phyloP scores from a whole-genome alignment of 495 filamentous ascomycete genomes.

The Hypoxylon perforatum region DNA sequence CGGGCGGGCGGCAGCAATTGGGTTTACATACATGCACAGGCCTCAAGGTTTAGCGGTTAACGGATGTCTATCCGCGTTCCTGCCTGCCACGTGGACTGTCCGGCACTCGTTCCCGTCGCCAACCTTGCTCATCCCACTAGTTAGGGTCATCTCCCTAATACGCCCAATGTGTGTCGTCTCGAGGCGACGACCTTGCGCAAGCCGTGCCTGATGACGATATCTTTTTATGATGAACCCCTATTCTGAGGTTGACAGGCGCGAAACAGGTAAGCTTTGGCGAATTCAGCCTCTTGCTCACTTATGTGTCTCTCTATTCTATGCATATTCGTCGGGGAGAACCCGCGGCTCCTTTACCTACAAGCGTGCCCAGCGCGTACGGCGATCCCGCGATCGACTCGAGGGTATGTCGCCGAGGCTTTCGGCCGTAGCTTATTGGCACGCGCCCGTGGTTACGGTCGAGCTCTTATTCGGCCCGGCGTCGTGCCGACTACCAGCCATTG shows the following conservation, averaged over 20 bases:
- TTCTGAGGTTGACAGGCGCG: neutral
- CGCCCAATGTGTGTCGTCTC: neutral
- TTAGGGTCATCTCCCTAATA: no score
- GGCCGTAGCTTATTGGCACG: no score
- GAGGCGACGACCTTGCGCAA: neutral
- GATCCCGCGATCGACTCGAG: neutral
- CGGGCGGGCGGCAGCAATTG: neutral
- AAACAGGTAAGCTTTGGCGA: neutral
- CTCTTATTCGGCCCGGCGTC: no score
- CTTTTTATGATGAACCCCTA: neutral
- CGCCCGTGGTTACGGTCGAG: no score
- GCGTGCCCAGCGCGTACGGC: neutral
- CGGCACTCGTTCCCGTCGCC: conserved; percentile 1
- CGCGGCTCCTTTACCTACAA: neutral
- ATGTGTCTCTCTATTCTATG: no score
- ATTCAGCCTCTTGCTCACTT: conserved; percentile 2
- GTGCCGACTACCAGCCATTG: no score
- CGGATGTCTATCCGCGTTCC: neutral
- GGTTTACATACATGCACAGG: neutral
- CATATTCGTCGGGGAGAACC: neutral
- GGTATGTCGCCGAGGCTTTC: neutral
- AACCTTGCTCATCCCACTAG: neutral
- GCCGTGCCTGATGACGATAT: neutral
- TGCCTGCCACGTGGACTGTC: conserved; percentile 16
- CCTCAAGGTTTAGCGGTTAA: neutral